These are phyloP conservation scores for Yamadazyma kanchanaburiensis DNA, from an alignment of 1,139 yeast genomes.

Conservation along the genomic window DNA sequence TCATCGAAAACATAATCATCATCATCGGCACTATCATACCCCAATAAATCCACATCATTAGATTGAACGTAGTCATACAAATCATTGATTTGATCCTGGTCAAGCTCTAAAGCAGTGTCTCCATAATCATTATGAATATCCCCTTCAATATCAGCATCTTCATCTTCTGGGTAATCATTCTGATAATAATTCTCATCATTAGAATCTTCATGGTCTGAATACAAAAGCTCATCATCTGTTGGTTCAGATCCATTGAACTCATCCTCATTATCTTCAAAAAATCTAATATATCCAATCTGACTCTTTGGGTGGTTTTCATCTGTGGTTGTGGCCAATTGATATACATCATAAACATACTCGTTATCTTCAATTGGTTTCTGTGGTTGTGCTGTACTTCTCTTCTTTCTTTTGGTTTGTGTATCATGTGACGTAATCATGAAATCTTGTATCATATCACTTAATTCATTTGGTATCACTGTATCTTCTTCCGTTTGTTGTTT, in stretches of 20 bases:
- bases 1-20: slow-evolving; percentile 14
- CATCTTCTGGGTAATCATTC: slow-evolving; percentile 95
- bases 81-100: slow-evolving; percentile 23
- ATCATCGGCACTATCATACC: slow-evolving; percentile 18
- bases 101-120: slow-evolving; percentile 14
- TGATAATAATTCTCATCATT: slow-evolving; percentile 85
- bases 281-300: slow-evolving; percentile 63
- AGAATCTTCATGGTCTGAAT: slow-evolving; percentile 43
- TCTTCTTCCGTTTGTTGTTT: slow-evolving; percentile 38
- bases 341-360: slow-evolving; percentile 90
- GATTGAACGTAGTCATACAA: slow-evolving; percentile 17
- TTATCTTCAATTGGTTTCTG: slow-evolving; percentile 42
- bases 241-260: slow-evolving; percentile 17
- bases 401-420: slow-evolving; percentile 5
- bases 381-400: slow-evolving; percentile 6
- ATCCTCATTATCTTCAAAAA: slow-evolving; percentile 63
- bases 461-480: slow-evolving; percentile 49
- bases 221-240: slow-evolving; percentile 44
- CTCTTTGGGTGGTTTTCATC: slow-evolving; percentile 52
- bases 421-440: slow-evolving; percentile 32
- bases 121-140: slow-evolving; percentile 19
- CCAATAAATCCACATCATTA: slow-evolving; percentile 20
- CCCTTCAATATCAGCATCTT: slow-evolving; percentile 54
- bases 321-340: slow-evolving; percentile 44
- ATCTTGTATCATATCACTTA: slow-evolving; percentile 65